Evolutionary conservation across 768 basidiomycete genomes (phyloP).

Genomic region (Kwoniella shandongensis): DNA sequence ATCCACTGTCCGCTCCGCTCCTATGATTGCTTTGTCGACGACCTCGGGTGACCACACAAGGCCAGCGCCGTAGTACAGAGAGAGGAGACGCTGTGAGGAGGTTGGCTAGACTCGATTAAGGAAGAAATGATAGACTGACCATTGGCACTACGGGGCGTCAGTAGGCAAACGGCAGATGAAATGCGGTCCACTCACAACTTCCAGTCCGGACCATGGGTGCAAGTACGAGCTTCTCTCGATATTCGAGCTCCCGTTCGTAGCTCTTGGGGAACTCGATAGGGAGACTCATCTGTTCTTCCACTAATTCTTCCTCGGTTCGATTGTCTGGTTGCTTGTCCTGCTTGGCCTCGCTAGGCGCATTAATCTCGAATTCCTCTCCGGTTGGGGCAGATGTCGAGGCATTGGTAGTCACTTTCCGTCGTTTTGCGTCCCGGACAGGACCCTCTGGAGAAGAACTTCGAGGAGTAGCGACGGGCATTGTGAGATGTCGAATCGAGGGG

Average conservation of each 20-base stretch:
- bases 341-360: not conserved
- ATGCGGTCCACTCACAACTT: conserved; percentile 54
- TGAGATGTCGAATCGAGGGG: not conserved
- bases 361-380: not conserved
- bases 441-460: conserved; percentile 9
- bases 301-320: conserved; percentile 21
- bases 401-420: not conserved
- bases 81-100: conserved; percentile 62
- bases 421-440: conserved; percentile 2
- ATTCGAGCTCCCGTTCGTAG: conserved; percentile 58
- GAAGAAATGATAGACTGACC: conserved; percentile 20
- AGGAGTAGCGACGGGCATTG: conserved; percentile 17
- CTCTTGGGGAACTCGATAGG: conserved; percentile 37
- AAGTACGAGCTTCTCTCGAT: conserved; percentile 86
- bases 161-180: not conserved
- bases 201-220: conserved; percentile 98
- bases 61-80: conserved; percentile 87
- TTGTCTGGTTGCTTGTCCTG: not conserved
- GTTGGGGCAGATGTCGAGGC: not conserved
- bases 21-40: conserved; percentile 92
- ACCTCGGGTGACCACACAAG: conserved; percentile 97
- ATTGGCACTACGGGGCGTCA: conserved; percentile 66
- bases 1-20: conserved; percentile 77
- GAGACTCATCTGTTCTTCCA: conserved; percentile 35
- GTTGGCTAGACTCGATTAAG: not conserved